Evolutionary conservation across 2,329 filamentous ascomycete species (phyloP).

Genomic region (Diaporthe citriasiana): DNA sequence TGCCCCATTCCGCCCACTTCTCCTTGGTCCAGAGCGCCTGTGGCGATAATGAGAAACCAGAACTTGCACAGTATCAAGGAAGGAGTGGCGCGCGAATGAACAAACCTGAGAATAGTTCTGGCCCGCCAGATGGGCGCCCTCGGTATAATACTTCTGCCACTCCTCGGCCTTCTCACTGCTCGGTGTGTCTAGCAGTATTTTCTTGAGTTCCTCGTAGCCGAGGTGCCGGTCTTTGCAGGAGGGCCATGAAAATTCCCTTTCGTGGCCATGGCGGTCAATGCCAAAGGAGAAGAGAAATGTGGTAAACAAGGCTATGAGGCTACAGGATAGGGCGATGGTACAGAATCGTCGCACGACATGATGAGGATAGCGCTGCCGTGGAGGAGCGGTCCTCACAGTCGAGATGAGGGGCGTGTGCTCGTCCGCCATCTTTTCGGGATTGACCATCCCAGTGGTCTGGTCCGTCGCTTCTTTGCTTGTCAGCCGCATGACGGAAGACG

Average conservation of each 20-base stretch:
- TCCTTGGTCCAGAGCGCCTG: slow-evolving; percentile 81
- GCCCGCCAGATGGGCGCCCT: slow-evolving; percentile 81
- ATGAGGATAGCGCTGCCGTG: slow-evolving; percentile 70
- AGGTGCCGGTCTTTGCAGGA: slow-evolving; percentile 51
- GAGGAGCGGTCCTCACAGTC: slow-evolving; percentile 69
- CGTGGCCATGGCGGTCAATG: slow-evolving; percentile 51
- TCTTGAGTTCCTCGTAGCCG: slow-evolving; percentile 65
- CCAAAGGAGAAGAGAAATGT: slow-evolving; percentile 59
- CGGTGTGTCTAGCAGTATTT: slow-evolving; percentile 71
- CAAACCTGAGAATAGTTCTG: slow-evolving; percentile 80
- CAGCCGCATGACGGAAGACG: slow-evolving; percentile 25
- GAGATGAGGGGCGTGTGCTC: slow-evolving; percentile 78
- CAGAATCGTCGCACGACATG: slow-evolving; percentile 75
- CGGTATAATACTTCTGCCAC: slow-evolving; percentile 85
- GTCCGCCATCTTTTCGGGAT: slow-evolving; percentile 55
- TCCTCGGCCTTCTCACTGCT: slow-evolving; percentile 70
- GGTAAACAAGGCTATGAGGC: slow-evolving; percentile 65
- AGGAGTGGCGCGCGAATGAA: neutral
- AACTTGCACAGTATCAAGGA: neutral
- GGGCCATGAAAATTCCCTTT: slow-evolving; percentile 48
- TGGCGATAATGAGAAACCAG: slow-evolving; percentile 31
- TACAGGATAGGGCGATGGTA: slow-evolving; percentile 70
- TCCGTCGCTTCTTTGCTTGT: slow-evolving; percentile 24
- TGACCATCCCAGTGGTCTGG: slow-evolving; percentile 39
- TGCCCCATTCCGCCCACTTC: slow-evolving; percentile 79